phyloP scores from a whole-genome alignment of 2,329 filamentous ascomycete genomes.

The Colletotrichum kahawae region DNA sequence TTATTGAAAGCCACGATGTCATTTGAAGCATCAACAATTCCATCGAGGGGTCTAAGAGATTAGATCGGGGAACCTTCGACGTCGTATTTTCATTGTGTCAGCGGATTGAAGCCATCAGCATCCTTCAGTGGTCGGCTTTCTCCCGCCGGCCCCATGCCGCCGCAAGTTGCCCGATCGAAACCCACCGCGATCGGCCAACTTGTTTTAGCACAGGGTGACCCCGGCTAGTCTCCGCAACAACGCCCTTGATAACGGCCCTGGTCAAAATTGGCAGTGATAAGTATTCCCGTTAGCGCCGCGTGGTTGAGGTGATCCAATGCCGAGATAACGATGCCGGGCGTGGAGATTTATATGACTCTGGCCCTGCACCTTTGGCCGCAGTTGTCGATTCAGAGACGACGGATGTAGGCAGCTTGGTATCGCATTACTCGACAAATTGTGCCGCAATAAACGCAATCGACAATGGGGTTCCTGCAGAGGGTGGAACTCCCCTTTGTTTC shows the following conservation, averaged over 20 bases:
- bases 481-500: slow-evolving; percentile 35
- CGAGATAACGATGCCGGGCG: slow-evolving; percentile 1
- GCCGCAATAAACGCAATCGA: neutral
- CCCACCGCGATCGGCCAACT: neutral
- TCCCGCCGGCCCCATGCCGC: neutral
- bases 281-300: neutral
- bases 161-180: slow-evolving; percentile 1
- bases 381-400: neutral
- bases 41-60: neutral
- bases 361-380: neutral
- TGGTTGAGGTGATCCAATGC: neutral
- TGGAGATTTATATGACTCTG: neutral
- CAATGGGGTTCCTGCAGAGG: slow-evolving; percentile 31
- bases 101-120: neutral
- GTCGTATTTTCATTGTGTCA: neutral
- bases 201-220: neutral
- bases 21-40: neutral
- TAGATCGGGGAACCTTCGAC: neutral
- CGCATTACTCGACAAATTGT: neutral
- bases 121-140: neutral
- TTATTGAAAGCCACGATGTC: neutral
- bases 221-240: neutral
- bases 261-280: neutral
- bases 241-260: neutral
- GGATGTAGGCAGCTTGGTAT: neutral